phyloP scores from a whole-genome alignment of 2,329 filamentous ascomycete species.

The Chrysoporthe cubensis region DNA sequence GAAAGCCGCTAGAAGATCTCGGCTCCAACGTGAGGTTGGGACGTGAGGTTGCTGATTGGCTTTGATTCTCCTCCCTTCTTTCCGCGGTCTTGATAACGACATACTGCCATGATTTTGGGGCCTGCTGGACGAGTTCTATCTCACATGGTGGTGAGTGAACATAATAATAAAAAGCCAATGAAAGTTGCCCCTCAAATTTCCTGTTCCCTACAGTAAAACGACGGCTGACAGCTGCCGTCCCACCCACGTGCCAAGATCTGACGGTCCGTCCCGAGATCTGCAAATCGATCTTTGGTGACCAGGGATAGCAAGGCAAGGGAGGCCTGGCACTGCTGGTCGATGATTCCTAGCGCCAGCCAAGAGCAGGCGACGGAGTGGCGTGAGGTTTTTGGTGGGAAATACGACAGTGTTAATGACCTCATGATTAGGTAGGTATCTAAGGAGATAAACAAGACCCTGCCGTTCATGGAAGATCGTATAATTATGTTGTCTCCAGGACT shows the following conservation, averaged over 20 bases:
- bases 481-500: too few relatives aligned
- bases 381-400: too few relatives aligned
- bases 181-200: too few relatives aligned
- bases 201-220: background rate
- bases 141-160: background rate
- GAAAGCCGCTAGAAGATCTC: background rate
- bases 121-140: background rate
- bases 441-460: too few relatives aligned
- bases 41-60: background rate
- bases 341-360: too few relatives aligned
- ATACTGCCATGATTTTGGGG: background rate
- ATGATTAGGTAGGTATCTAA: too few relatives aligned
- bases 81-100: background rate
- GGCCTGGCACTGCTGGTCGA: too few relatives aligned
- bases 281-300: background rate
- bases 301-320: background rate
- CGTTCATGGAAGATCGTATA: too few relatives aligned
- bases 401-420: too few relatives aligned
- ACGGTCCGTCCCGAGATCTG: conserved; percentile 5
- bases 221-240: background rate
- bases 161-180: background rate
- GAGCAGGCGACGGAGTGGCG: too few relatives aligned
- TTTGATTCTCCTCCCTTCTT: background rate
- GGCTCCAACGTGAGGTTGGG: background rate
- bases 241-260: too few relatives aligned